These are phyloP conservation scores for Haematococcus lacustris DNA, from an alignment of 139 green algal genomes.

Conservation along the genomic window DNA sequence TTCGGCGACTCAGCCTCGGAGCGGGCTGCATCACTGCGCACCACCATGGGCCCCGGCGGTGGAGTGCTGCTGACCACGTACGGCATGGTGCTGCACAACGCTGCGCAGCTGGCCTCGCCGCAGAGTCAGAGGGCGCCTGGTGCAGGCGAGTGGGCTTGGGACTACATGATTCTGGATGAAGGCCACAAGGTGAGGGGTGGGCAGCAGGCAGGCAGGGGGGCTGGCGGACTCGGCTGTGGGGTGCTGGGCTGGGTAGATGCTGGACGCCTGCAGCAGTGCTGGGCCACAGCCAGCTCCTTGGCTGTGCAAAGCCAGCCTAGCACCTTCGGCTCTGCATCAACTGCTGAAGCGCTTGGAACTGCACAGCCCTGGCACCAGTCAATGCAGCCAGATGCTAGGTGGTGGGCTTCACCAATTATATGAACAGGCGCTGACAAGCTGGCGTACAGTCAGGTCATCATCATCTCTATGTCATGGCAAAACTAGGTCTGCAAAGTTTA, in stretches of 20 bases:
- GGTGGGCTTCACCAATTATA: too few relatives aligned
- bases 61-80: constrained; percentile 89
- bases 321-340: neutral
- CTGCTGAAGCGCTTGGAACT: too few relatives aligned
- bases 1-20: constrained; percentile 19
- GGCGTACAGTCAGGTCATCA: neutral
- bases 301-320: neutral
- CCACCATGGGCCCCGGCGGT: neutral
- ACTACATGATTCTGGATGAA: constrained; percentile 86
- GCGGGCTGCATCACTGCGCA: constrained; percentile 63
- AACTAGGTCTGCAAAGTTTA: neutral
- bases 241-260: neutral
- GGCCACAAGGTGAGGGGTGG: constrained; percentile 69
- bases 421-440: too few relatives aligned
- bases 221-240: neutral
- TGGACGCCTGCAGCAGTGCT: neutral
- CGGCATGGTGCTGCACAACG: constrained; percentile 86
- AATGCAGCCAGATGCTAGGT: too few relatives aligned
- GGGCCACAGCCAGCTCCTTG: neutral
- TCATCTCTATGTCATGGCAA: neutral
- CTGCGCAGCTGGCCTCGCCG: constrained; percentile 1
- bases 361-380: too few relatives aligned
- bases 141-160: constrained; percentile 48
- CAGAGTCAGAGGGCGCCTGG: neutral
- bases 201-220: constrained; percentile 1